These are phyloP conservation scores for Luffa acutangula DNA, from an alignment of 306 rosid genomes.

Conservation along the genomic window DNA sequence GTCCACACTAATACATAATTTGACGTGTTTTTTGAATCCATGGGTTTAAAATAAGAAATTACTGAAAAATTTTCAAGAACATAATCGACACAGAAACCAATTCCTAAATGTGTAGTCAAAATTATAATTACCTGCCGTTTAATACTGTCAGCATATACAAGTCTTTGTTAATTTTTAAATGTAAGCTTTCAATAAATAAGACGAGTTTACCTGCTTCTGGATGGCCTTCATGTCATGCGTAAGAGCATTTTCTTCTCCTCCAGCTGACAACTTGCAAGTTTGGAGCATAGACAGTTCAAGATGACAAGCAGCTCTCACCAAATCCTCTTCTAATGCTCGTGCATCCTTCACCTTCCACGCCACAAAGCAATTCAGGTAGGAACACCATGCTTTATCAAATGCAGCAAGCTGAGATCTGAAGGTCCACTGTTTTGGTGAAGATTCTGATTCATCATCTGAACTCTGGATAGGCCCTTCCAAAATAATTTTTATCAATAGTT, in stretches of 20 bases:
- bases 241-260: conserved; percentile 43
- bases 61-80: background rate
- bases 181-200: background rate
- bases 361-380: conserved; percentile 77
- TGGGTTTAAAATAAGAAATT: background rate
- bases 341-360: conserved; percentile 95
- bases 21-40: background rate
- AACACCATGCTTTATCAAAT: conserved; percentile 95
- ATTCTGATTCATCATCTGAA: conserved; percentile 46
- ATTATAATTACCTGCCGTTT: background rate
- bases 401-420: conserved; percentile 76
- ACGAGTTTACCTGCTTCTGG: conserved; percentile 63
- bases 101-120: background rate
- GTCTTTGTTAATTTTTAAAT: background rate
- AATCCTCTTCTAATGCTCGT: conserved; percentile 65
- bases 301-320: conserved; percentile 97
- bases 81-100: background rate
- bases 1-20: background rate
- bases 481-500: conserved; percentile 54
- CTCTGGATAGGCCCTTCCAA: conserved; percentile 55
- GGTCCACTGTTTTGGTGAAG: conserved; percentile 40
- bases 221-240: conserved; percentile 90
- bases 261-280: conserved; percentile 74
- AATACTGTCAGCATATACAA: background rate
- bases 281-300: conserved; percentile 94